Evolutionary conservation across 164 flowering plant genomes (phyloP).

Genomic region (Echeveria elegans): DNA sequence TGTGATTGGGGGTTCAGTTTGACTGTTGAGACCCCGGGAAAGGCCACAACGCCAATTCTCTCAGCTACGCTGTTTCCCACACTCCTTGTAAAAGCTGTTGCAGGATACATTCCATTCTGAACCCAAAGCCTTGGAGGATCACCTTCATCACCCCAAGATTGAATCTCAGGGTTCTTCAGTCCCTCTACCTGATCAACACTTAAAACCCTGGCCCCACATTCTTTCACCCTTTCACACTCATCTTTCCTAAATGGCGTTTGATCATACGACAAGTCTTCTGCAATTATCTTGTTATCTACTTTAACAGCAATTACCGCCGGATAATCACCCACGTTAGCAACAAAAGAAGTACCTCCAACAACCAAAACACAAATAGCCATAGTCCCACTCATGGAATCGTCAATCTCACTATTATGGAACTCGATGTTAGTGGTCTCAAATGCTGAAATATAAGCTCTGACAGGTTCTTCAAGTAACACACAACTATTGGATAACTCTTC

Average conservation of each 20-base stretch:
- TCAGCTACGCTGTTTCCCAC: slow-evolving; percentile 81
- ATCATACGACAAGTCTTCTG: slow-evolving; percentile 65
- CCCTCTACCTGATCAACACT: slow-evolving; percentile 91
- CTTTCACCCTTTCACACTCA: slow-evolving; percentile 81
- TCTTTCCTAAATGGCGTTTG: slow-evolving; percentile 92
- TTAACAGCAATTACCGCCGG: slow-evolving; percentile 74
- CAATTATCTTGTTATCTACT: slow-evolving; percentile 46
- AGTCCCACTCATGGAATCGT: slow-evolving; percentile 95
- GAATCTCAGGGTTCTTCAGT: slow-evolving; percentile 66
- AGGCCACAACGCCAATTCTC: slow-evolving; percentile 85
- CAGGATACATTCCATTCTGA: slow-evolving; percentile 78
- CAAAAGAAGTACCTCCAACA: slow-evolving; percentile 53
- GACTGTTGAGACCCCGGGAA: slow-evolving; percentile 61
- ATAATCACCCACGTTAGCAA: slow-evolving; percentile 97
- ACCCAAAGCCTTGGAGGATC: slow-evolving; percentile 99
- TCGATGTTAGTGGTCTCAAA: slow-evolving; percentile 51
- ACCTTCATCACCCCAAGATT: slow-evolving; percentile 86
- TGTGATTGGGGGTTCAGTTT: slow-evolving; percentile 59
- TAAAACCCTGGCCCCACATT: slow-evolving; percentile 87
- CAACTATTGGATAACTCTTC: slow-evolving; percentile 49
- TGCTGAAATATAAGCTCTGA: slow-evolving; percentile 58
- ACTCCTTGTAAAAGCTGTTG: slow-evolving; percentile 94
- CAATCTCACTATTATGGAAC: slow-evolving; percentile 65
- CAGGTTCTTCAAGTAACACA: slow-evolving; percentile 58
- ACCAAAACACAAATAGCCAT: slow-evolving; percentile 87